Percentiles rank a stretch among this genome's conserved stretches.
These are phyloP conservation scores for Collybia mongolica DNA, from an alignment of 768 basidiomycete genomes.

Conservation along the genomic window DNA sequence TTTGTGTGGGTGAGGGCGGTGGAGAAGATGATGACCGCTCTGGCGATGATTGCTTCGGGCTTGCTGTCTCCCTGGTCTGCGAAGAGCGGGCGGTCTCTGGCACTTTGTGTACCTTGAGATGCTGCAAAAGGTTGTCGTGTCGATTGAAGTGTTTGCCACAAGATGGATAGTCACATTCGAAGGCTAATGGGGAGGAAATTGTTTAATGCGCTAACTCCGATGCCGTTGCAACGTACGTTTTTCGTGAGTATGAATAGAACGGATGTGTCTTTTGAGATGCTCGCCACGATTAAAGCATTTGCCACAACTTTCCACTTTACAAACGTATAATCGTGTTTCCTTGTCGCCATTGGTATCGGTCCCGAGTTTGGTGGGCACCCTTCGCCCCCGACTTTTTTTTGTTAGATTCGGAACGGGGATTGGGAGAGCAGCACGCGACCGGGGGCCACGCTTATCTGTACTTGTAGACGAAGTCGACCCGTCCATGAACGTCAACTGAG, in stretches of 20 bases:
- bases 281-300: conserved; percentile 75
- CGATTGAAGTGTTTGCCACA: conserved; percentile 78
- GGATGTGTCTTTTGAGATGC: conserved; percentile 74
- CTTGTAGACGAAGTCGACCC: conserved; percentile 11
- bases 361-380: conserved; percentile 57
- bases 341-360: conserved; percentile 12
- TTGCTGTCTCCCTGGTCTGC: conserved; percentile 9
- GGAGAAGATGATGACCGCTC: conserved; percentile 8
- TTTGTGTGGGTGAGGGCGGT: conserved; percentile 8
- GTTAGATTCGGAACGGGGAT: conserved; percentile 76
- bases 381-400: conserved; percentile 77
- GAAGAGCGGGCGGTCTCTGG: conserved; percentile 13
- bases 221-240: conserved; percentile 55
- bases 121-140: conserved; percentile 80
- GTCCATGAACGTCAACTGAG: conserved; percentile 13
- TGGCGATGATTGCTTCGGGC: conserved; percentile 7
- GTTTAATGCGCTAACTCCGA: conserved; percentile 9
- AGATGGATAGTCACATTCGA: conserved; percentile 62
- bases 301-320: conserved; percentile 67
- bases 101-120: conserved; percentile 67
- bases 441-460: conserved; percentile 40
- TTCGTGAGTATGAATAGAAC: conserved; percentile 74
- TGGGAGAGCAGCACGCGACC: conserved; percentile 56
- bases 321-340: conserved; percentile 46
- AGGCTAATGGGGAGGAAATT: conserved; percentile 41